Conservation (phyloP, 352 stramenopile species). For the Globisporangium lucens region DNA sequence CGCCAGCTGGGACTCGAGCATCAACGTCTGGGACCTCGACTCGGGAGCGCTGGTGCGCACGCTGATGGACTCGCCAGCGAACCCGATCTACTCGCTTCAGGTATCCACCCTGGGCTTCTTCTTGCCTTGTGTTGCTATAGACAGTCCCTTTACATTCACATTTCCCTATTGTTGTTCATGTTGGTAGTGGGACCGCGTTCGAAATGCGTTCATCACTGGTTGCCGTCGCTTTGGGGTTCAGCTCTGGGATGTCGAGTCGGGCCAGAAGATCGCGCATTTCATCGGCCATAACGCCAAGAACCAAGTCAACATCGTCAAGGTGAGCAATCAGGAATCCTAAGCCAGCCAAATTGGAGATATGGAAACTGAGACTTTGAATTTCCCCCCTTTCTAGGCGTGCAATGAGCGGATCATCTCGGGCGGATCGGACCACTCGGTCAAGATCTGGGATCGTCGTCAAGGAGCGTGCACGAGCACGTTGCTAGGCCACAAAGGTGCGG, state of each 20-base stretch:
- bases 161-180: background rate
- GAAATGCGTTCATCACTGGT: conserved; percentile 20
- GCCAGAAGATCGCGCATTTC: conserved; percentile 20
- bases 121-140: too few species aligned
- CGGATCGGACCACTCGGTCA: conserved; percentile 26
- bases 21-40: conserved; percentile 24
- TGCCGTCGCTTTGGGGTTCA: conserved; percentile 25
- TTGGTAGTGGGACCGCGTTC: conserved; percentile 20
- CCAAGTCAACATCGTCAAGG: conserved; percentile 30
- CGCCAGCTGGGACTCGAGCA: conserved; percentile 22
- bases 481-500: conserved; percentile 19
- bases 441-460: conserved; percentile 30
- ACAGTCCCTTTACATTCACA: background rate
- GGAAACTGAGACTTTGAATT: background rate
- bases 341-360: background rate
- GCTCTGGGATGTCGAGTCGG: conserved; percentile 25
- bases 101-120: background rate
- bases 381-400: conserved; percentile 10
- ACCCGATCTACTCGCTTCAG: conserved; percentile 31
- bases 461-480: conserved; percentile 19
- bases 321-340: background rate
- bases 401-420: conserved; percentile 19
- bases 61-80: conserved; percentile 17
- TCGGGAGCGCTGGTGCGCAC: conserved; percentile 21
- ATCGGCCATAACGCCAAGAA: conserved; percentile 22